phyloP scores from a whole-genome alignment of 1,284 basidiomycete species.

The Heterobasidion annosum region DNA sequence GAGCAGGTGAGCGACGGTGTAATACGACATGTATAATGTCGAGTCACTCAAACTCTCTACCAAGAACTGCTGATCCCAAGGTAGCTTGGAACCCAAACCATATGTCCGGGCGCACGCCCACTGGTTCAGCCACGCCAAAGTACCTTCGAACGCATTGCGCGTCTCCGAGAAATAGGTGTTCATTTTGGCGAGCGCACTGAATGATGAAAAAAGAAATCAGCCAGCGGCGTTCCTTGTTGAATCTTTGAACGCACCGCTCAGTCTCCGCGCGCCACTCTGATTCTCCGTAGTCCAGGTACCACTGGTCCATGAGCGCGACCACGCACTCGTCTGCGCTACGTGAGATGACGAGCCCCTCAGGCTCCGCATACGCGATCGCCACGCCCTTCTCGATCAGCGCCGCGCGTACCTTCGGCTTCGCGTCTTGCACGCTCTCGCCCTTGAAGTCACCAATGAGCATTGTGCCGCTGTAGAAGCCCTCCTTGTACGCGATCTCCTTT shows the following conservation, averaged over 20 bases:
- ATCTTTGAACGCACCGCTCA: conserved; percentile 53
- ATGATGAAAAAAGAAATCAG: conserved; percentile 3
- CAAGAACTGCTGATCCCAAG: conserved; percentile 96
- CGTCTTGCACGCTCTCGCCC: conserved; percentile 82
- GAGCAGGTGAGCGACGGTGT: conserved; percentile 87
- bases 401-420: conserved; percentile 84
- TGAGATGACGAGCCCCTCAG: conserved; percentile 87
- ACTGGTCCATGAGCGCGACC: conserved; percentile 97
- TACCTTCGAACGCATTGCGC: conserved; percentile 86
- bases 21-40: conserved; percentile 99
- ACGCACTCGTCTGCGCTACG: conserved; percentile 94
- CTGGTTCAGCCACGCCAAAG: conserved; percentile 93
- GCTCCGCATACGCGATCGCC: conserved; percentile 92
- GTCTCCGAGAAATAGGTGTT: conserved; percentile 89
- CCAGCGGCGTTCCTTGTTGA: background rate
- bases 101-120: conserved; percentile 99
- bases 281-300: conserved; percentile 99
- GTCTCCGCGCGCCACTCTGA: conserved; percentile 79
- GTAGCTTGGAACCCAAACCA: conserved; percentile 92
- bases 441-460: conserved; percentile 90
- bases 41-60: conserved; percentile 97
- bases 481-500: conserved; percentile 97
- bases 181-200: conserved; percentile 77
- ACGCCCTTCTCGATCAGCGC: conserved; percentile 74
- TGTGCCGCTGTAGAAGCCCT: conserved; percentile 91